phyloP scores from a whole-genome alignment of 345 rosid genomes.

The Alliaria petiolata region DNA sequence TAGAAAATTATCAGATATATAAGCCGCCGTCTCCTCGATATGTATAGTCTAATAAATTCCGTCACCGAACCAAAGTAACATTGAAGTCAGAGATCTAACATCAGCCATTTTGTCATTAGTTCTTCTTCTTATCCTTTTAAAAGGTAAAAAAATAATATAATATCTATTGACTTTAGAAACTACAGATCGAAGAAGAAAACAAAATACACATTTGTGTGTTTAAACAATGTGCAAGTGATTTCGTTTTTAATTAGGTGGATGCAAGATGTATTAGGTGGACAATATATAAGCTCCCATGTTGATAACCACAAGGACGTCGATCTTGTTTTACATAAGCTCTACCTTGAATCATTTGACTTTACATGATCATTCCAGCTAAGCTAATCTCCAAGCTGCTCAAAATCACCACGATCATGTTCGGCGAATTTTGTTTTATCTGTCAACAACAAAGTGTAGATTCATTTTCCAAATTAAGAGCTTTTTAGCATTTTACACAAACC shows the following conservation, averaged over 20 bases:
- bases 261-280: too few relatives aligned
- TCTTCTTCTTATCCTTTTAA: slow-evolving; percentile 22
- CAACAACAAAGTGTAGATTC: background rate
- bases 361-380: background rate
- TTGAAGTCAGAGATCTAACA: slow-evolving; percentile 22
- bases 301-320: slow-evolving; percentile 16
- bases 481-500: background rate
- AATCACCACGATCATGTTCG: background rate
- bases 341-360: background rate
- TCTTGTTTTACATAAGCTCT: background rate
- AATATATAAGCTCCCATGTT: background rate
- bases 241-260: background rate
- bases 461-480: background rate
- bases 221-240: slow-evolving; percentile 1
- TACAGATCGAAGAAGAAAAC: background rate
- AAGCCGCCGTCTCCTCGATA: background rate
- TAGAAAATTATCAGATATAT: background rate
- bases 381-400: background rate
- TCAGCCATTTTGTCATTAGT: slow-evolving; percentile 17
- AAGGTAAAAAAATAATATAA: background rate
- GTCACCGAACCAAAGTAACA: slow-evolving; percentile 7
- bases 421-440: background rate
- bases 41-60: background rate
- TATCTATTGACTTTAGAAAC: slow-evolving; percentile 3
- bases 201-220: background rate